Conservation (phyloP, 2,329 filamentous ascomycete genomes). For the Neofusicoccum ribis region DNA sequence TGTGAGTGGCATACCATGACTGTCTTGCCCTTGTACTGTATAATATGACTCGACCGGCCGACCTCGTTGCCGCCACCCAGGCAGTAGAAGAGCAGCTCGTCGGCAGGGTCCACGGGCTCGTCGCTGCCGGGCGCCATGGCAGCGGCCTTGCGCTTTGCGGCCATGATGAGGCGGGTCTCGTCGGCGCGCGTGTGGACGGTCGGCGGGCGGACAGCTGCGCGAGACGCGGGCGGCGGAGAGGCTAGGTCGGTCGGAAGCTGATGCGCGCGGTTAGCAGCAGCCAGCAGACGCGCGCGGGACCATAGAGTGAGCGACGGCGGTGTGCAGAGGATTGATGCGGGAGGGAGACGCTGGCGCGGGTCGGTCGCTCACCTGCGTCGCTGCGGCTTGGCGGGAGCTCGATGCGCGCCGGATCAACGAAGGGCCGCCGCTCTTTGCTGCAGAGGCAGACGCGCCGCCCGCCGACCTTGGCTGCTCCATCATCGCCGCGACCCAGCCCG, state of each 20-base stretch:
- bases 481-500: neutral
- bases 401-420: constrained; percentile 7
- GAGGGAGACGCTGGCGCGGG: neutral
- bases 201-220: neutral
- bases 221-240: neutral
- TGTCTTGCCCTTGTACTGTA: constrained; percentile 99
- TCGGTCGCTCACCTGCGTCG: neutral
- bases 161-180: constrained; percentile 57
- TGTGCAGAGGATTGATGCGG: neutral
- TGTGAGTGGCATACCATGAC: constrained; percentile 73
- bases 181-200: neutral
- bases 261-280: constrained; percentile 1
- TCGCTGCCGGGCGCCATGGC: constrained; percentile 74
- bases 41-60: constrained; percentile 92
- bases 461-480: constrained; percentile 10
- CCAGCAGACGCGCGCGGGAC: neutral
- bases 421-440: constrained; percentile 1
- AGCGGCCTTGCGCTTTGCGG: constrained; percentile 86
- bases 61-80: constrained; percentile 96
- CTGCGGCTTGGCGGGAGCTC: neutral
- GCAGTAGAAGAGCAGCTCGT: constrained; percentile 92
- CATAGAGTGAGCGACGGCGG: neutral
- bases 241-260: neutral
- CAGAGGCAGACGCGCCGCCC: constrained; percentile 5
- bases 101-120: constrained; percentile 86